These are phyloP conservation scores for Pichia sp. DNA, from an alignment of 1,139 yeast species.

Conservation along the genomic window DNA sequence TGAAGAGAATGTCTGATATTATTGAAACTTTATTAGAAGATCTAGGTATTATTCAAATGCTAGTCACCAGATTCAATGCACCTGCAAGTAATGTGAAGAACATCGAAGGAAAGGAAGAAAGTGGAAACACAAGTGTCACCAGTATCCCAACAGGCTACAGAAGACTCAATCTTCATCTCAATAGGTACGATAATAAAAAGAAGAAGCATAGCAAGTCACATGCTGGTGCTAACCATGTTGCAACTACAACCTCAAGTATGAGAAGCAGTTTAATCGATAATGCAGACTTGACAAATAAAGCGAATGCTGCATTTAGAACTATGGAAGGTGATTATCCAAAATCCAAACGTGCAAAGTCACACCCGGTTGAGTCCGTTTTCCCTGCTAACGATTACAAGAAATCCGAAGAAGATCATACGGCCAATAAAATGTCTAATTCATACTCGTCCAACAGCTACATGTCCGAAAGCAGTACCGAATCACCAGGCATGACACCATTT, in stretches of 20 bases:
- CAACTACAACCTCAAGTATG: not conserved
- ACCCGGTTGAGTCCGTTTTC: not conserved
- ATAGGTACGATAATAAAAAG: constrained; percentile 7
- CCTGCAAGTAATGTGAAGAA: constrained; percentile 29
- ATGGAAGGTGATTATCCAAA: not conserved
- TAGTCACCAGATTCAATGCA: constrained; percentile 33
- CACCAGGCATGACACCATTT: not conserved
- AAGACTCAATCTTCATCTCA: constrained; percentile 21
- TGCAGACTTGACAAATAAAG: not conserved
- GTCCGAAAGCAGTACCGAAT: constrained; percentile 1
- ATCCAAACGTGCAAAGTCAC: constrained; percentile 7
- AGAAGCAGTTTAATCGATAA: not conserved
- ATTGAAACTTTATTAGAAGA: constrained; percentile 39
- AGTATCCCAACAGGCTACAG: constrained; percentile 29
- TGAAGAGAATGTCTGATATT: constrained; percentile 38
- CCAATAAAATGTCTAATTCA: not conserved
- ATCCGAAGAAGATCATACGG: not conserved
- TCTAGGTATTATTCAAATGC: constrained; percentile 35
- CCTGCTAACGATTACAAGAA: no score
- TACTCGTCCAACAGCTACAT: constrained; percentile 2
- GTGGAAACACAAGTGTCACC: constrained; percentile 31
- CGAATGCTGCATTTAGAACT: not conserved
- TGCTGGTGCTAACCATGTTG: not conserved
- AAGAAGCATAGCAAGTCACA: not conserved
- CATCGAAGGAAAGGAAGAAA: constrained; percentile 28